phyloP scores from a whole-genome alignment of 2,329 filamentous ascomycete genomes.

The Epichloe baconii region DNA sequence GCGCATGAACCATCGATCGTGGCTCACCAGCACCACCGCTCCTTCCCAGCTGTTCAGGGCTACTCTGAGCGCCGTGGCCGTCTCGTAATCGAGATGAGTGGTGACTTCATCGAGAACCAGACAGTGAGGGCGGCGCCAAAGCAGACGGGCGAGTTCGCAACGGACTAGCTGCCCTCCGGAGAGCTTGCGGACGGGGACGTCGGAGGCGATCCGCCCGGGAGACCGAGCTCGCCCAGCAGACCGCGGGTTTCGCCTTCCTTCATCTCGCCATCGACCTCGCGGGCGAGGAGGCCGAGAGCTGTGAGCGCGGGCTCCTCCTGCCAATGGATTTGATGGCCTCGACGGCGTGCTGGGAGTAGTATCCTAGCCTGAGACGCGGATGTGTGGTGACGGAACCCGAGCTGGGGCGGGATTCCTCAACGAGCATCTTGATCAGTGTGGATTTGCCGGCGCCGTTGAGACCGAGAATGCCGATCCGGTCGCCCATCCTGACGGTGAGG shows the following conservation, averaged over 20 bases:
- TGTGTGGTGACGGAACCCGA: conserved; percentile 52
- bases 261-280: conserved; percentile 36
- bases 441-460: conserved; percentile 76
- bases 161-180: conserved; percentile 68
- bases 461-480: conserved; percentile 62
- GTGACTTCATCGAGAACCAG: conserved; percentile 72
- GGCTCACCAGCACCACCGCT: conserved; percentile 63
- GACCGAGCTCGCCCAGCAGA: conserved; percentile 54
- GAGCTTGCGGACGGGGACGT: conserved; percentile 58
- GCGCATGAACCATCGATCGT: conserved; percentile 71
- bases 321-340: conserved; percentile 51
- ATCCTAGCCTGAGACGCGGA: conserved; percentile 55
- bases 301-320: conserved; percentile 39
- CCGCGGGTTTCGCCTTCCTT: conserved; percentile 56
- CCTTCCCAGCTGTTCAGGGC: conserved; percentile 58
- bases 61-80: conserved; percentile 55
- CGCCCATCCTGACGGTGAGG: conserved; percentile 58
- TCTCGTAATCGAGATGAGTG: conserved; percentile 75
- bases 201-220: conserved; percentile 59
- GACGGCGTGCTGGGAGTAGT: conserved; percentile 71
- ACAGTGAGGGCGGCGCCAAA: conserved; percentile 57
- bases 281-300: conserved; percentile 48
- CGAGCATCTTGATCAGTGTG: conserved; percentile 59
- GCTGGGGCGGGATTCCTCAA: conserved; percentile 44
- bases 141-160: conserved; percentile 51